Evolutionary conservation across 2,329 filamentous ascomycete species (phyloP), one percentile per base, ranked within the genome.

Genomic region (Rhynchosporium agropyri): DNA sequence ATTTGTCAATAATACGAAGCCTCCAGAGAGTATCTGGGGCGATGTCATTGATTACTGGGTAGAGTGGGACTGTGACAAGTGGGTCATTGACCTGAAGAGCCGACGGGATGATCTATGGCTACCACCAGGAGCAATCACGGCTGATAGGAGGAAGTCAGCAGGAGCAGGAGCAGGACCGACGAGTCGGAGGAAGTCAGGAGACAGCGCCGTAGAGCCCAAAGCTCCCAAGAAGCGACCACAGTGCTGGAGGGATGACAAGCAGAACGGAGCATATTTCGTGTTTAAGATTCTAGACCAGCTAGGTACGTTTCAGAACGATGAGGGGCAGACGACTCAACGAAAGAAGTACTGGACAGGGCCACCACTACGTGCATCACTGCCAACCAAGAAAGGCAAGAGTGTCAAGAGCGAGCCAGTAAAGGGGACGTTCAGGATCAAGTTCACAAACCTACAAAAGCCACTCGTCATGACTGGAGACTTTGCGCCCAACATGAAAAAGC

Each of bases 31-130:
- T 71, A 83, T 82, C 0, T 91, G 89, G 89, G 84, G 87, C 0
- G 88, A 90, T 60, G 77, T 90, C 0, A 88, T 91, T 59, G 89
- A 91, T 74, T 89, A 87, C 65, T 90, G 88, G 84, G 81, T 91
- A 0, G 81, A 89, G 66, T 90, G 87, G 87, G 88, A 91, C 70
- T 91, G 88, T 64, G 89, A 91, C 68, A 84, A 84, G 3, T 91
- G 88, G 88, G 87, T 91, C 0, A 75, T 80, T 9, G 86, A 90
- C 70, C 73, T 91, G 54, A 73, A 71, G 51, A 59, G 68, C 33
- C 68, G 73, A 45, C 65, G 70, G 58, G 62, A 55, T 28, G 73
- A 75, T 61, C 69, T 75, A 20, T 75, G 72, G 73, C 53, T 70
- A 20, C 70, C 72, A 42, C 70, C 70, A 60, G 70, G 71, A 26